Base-by-base conservation (phyloP, 495 filamentous ascomycete species). In the Penicilliopsis zonata region DNA sequence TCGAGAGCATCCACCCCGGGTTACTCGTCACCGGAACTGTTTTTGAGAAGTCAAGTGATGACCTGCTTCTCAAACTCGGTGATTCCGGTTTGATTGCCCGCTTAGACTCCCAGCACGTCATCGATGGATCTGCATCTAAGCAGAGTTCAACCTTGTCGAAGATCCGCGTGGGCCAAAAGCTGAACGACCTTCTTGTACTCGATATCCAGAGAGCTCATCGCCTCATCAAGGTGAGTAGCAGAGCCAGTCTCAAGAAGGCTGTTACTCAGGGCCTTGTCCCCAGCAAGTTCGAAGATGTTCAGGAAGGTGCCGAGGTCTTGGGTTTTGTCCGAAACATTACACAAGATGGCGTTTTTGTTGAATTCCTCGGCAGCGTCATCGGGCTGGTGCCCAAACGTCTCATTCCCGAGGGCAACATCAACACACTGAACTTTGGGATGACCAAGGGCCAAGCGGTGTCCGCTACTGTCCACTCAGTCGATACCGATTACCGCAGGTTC, bases 261-360 rank as follows among this genome's bases (percentile, higher is more conserved):
- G 68, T 72, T 13, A 75, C 75, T 52, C 65, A 76, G 13, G 69
- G 69, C 7, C 67, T 61, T 14, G 65, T 94, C 15, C 63, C 87
- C 9, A 58, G 59, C 12, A 59, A 55, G 18, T 76, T 92, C 31
- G 75, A 80, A 22, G 74, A 84, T 38, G 66, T 86, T 12, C 60
- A 71, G 24, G 70, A 84, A 36, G 80, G 79, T 13, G 58, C 76
- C 16, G 57, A 63, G 10, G 71, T 87, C 5, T 68, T 69, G 36
- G 90, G 90, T n/a, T 94, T 87, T 48, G 69, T 96, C 17, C 75
- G 76, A 29, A 87, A 82, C 40, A 79, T 88, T 25, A 83, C 82
- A 5, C 52, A 68, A n/a, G 78, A 71, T 2, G 82, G 77, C 21
- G 62, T 80, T 13, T 94, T 94, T 38, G 70, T 94, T 8, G 75